These are phyloP conservation scores for Hevea brasiliensis DNA, from an alignment of 345 rosid species.

Conservation along the genomic window DNA sequence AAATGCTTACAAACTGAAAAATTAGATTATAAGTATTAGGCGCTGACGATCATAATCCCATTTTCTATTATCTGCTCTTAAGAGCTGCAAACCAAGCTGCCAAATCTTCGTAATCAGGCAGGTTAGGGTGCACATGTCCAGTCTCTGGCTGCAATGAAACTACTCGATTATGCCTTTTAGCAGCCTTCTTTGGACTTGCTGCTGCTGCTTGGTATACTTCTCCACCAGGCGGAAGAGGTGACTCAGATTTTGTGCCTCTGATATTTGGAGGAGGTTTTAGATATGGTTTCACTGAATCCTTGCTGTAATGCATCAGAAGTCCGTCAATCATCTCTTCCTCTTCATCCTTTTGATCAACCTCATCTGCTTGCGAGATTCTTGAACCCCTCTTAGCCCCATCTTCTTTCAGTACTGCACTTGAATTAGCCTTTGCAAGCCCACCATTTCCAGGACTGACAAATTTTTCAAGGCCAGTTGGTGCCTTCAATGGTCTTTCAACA, in stretches of 20 bases:
- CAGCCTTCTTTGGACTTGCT: background rate
- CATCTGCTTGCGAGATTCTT: background rate
- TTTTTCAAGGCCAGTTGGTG: slow-evolving; percentile 5
- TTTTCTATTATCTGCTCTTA: slow-evolving; percentile 15
- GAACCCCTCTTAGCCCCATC: slow-evolving; percentile 8
- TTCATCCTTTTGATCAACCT: slow-evolving; percentile 21
- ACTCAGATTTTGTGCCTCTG: slow-evolving; percentile 28
- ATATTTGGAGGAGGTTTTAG: slow-evolving; percentile 15
- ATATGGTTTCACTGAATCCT: slow-evolving; percentile 26
- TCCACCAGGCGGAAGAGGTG: slow-evolving; percentile 26
- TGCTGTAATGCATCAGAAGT: slow-evolving; percentile 40
- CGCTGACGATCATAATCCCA: too few relatives aligned
- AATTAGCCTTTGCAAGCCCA: slow-evolving; percentile 5
- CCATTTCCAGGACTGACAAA: background rate
- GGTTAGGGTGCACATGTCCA: slow-evolving; percentile 50
- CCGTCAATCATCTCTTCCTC: slow-evolving; percentile 42
- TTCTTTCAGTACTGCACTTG: slow-evolving; percentile 1
- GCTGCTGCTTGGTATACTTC: slow-evolving; percentile 7
- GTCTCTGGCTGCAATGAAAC: slow-evolving; percentile 35
- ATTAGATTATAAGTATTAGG: too few relatives aligned
- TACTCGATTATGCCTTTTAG: slow-evolving; percentile 33
- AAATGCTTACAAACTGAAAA: too few relatives aligned
- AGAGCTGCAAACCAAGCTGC: slow-evolving; percentile 48
- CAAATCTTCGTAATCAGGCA: slow-evolving; percentile 60
- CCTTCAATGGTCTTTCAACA: background rate